Base-by-base conservation (phyloP, 441 rosid species). In the Lepidium campestre region DNA sequence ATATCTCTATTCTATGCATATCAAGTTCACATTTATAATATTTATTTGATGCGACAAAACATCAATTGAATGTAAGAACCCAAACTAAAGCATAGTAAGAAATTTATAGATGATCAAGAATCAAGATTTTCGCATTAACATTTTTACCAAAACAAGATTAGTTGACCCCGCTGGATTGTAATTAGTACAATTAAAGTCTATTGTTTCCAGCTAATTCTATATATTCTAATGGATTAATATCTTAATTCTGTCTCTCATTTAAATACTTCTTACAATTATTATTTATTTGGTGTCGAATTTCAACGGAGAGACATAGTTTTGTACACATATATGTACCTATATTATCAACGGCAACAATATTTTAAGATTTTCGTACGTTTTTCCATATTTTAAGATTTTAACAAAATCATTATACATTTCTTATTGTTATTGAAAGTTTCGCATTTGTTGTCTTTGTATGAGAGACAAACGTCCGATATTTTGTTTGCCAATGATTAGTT, bases 391-490 rank as follows among this genome's bases (percentile, higher is more conserved):
- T 27, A 27, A 29, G 34, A 29, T 29, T 29, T 29, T 29, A 29
- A 29, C 8, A 29, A 29, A 25, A 25, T 25, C 6, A 2, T 10
- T 58, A 15, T 11, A 25, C 18, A 13, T 9, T 29, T 29, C 9
- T 29, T 29, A 29, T 29, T 47, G 27, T 57, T 4, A 39, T 39
- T 48, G 65, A 68, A 39, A 39, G 19, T 59, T 68, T 68, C 44
- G 5, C 25, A 18, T 18, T 37, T 67, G n/a, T 13, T 46, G 49
- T 57, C 61, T 14, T n/a, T 42, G 25, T 54, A 19, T 44, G 34
- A 29, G 34, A 29, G 34, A 7, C 34, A 29, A 29, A 29, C 10
- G 34, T 7, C 32, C 6, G 32, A 23, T 23, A n/a, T n/a, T n/a
- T n/a, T n/a, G n/a, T n/a, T n/a, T n/a, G n/a, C n/a, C n/a, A n/a